Evolutionary conservation across 495 filamentous ascomycete genomes (phyloP).

Genomic region (Talaromyces borbonicus): DNA sequence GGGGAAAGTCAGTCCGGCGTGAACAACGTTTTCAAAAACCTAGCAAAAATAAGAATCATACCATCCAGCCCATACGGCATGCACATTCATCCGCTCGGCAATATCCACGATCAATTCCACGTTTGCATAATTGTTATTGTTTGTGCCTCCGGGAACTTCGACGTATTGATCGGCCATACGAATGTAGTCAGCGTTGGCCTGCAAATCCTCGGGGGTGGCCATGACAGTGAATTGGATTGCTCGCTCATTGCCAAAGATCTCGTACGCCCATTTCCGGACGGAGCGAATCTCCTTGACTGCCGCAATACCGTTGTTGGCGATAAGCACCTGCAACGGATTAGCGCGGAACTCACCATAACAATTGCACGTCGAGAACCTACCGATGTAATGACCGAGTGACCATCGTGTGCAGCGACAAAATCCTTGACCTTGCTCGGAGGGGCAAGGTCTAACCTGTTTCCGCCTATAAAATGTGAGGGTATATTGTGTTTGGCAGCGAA

Average conservation of each 20-base stretch:
- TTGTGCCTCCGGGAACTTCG: conserved; percentile 95
- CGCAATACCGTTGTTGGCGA: conserved; percentile 99
- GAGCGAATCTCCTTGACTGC: conserved; percentile 98
- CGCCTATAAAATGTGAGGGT: conserved; percentile 89
- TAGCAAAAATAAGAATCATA: too few relatives aligned
- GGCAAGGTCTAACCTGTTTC: conserved; percentile 75
- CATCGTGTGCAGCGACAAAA: conserved; percentile 80
- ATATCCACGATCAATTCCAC: conserved; percentile 98
- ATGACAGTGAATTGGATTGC: conserved; percentile 99
- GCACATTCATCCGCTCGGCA: conserved; percentile 96
- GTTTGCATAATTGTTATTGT: conserved; percentile 99
- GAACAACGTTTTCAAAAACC: too few relatives aligned
- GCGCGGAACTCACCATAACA: too few relatives aligned
- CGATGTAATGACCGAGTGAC: conserved; percentile 95
- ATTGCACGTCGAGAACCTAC: conserved; percentile 56
- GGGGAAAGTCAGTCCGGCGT: neutral
- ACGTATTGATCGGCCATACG: conserved; percentile 99
- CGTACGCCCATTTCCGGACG: conserved; percentile 99
- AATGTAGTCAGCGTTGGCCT: conserved; percentile 98
- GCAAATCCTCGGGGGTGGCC: conserved; percentile 98
- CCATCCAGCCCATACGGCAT: conserved; percentile 99
- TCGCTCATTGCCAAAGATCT: conserved; percentile 94
- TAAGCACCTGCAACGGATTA: conserved; percentile 97
- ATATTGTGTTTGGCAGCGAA: conserved; percentile 71
- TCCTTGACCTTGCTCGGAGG: conserved; percentile 78